Evolutionary conservation across 2,329 filamentous ascomycete species (phyloP).

Genomic region (Fusarium humuli): DNA sequence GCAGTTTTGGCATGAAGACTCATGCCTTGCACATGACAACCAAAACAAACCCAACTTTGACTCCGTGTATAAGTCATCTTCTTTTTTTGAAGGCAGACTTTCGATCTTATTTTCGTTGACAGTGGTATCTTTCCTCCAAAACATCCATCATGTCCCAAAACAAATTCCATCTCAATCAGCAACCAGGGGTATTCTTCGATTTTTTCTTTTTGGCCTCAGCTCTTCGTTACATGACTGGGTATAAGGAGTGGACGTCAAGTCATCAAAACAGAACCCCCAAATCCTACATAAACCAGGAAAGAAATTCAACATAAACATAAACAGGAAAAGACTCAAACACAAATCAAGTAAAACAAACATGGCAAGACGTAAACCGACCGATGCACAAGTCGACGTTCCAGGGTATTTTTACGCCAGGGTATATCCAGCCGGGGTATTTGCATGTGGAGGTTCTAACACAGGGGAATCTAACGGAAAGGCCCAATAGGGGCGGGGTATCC

Average conservation of each 20-base stretch:
- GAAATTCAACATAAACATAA: constrained; percentile 34
- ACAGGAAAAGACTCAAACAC: constrained; percentile 31
- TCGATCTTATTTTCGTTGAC: constrained; percentile 41
- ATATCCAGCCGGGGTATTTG: constrained; percentile 74
- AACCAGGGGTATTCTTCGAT: constrained; percentile 52
- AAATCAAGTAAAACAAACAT: constrained; percentile 43
- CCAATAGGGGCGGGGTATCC: constrained; percentile 94
- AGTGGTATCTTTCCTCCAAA: constrained; percentile 46
- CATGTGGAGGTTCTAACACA: constrained; percentile 61
- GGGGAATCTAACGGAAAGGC: constrained; percentile 82
- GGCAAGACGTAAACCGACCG: constrained; percentile 58
- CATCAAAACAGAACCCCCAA: constrained; percentile 50
- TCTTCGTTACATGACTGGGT: constrained; percentile 51
- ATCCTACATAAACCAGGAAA: constrained; percentile 44
- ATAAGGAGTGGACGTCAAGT: constrained; percentile 52
- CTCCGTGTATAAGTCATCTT: constrained; percentile 40
- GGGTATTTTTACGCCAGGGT: constrained; percentile 72
- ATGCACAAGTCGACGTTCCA: constrained; percentile 60
- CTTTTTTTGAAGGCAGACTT: constrained; percentile 34
- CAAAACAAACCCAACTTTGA: constrained; percentile 40
- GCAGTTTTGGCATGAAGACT: constrained; percentile 20
- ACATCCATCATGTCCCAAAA: constrained; percentile 42
- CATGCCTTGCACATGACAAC: constrained; percentile 29
- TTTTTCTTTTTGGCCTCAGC: constrained; percentile 48
- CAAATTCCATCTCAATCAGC: constrained; percentile 41